A percentile compares a stretch with the other conserved stretches of the same genome.
Conservation (phyloP, 371 early-diverging fungal species). For the Umbelopsis sp. region DNA sequence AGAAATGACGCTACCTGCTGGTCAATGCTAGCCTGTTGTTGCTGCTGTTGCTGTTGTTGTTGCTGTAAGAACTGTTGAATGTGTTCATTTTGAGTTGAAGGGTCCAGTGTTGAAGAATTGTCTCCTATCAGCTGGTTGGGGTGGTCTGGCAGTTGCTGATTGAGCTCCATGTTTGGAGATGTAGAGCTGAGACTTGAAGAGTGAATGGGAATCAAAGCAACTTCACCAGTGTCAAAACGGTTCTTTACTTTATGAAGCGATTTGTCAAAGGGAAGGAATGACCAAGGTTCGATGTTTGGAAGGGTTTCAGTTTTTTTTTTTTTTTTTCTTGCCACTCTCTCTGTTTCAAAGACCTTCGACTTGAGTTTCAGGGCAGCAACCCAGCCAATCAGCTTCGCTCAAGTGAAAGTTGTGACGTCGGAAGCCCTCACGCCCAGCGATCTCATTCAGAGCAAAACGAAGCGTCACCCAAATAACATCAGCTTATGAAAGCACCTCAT, state of each 20-base stretch:
- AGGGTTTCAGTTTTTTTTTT: slow-evolving; percentile 14
- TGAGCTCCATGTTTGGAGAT: slow-evolving; percentile 15
- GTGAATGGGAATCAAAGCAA: neutral
- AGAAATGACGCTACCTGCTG: slow-evolving; percentile 6
- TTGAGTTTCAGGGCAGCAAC: slow-evolving; percentile 15
- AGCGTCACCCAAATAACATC: no score
- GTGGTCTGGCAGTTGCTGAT: slow-evolving; percentile 16
- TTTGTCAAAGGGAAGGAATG: slow-evolving; percentile 1
- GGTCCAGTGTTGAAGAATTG: neutral
- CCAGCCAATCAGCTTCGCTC: slow-evolving; percentile 4
- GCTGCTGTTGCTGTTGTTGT: slow-evolving; percentile 14
- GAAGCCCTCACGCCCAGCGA: neutral
- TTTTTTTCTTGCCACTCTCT: neutral
- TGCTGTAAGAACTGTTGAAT: slow-evolving; percentile 13
- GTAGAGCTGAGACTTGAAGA: neutral
- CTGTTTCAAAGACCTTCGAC: neutral
- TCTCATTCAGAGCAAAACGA: neutral
- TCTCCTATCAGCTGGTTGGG: slow-evolving; percentile 11
- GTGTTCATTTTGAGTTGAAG: slow-evolving; percentile 5
- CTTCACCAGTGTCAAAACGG: neutral
- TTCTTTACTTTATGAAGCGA: neutral
- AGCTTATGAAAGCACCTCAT: no score
- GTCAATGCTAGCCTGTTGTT: neutral
- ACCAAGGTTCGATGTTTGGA: neutral
- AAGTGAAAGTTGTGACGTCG: neutral